Conservation (phyloP, 306 rosid species). For the Cucumis melo region DNA sequence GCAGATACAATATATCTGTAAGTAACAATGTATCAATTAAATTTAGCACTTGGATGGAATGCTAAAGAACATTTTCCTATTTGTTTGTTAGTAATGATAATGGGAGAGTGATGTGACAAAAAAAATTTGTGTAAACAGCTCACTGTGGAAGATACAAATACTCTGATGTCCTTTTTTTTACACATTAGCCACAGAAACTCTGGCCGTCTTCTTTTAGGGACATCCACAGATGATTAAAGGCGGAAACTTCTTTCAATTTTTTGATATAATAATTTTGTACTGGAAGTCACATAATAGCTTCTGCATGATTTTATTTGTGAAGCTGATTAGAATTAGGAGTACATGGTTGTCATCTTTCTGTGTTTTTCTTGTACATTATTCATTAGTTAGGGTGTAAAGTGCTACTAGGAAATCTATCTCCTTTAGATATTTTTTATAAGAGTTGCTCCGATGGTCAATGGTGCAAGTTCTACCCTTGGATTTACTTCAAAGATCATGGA, state of each 20-base stretch:
- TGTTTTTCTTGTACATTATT: background rate
- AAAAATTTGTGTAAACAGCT: background rate
- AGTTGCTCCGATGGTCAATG: background rate
- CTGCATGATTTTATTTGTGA: background rate
- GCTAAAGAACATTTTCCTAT: background rate
- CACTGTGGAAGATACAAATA: background rate
- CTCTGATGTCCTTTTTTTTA: background rate
- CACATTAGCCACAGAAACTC: background rate
- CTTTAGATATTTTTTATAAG: background rate
- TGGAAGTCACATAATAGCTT: background rate
- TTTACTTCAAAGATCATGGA: background rate
- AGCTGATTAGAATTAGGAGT: background rate
- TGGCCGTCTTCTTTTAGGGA: background rate
- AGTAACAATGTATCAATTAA: background rate
- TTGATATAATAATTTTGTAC: background rate
- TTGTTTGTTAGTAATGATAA: background rate
- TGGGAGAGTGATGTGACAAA: background rate
- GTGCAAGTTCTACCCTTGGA: background rate
- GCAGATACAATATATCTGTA: background rate
- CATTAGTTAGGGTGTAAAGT: background rate
- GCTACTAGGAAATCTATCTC: background rate
- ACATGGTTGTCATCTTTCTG: background rate
- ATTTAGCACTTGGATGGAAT: background rate
- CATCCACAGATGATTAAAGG: background rate
- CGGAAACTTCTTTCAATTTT: background rate